Conservation (phyloP, 2,329 filamentous ascomycete genomes). For the Shiraia sp. region DNA sequence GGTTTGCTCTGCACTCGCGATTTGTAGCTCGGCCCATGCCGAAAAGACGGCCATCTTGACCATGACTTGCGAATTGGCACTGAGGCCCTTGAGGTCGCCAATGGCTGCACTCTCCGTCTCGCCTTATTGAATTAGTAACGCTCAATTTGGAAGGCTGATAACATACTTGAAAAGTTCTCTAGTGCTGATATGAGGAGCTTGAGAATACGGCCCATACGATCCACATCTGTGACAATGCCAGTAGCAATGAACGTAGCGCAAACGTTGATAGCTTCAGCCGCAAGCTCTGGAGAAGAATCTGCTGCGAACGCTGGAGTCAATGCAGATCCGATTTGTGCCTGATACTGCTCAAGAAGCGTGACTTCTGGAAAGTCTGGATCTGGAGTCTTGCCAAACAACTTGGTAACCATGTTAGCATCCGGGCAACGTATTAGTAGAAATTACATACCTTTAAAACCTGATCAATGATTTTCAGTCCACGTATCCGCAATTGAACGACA, state of each 20-base stretch:
- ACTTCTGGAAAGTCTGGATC: slow-evolving; percentile 98
- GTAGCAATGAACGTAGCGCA: slow-evolving; percentile 98
- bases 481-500: slow-evolving; percentile 85
- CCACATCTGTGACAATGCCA: slow-evolving; percentile 94
- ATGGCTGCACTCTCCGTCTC: slow-evolving; percentile 83
- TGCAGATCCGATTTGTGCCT: slow-evolving; percentile 96
- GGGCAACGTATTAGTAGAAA: background rate
- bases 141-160: no score
- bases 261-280: slow-evolving; percentile 93
- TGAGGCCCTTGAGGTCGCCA: slow-evolving; percentile 88
- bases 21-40: slow-evolving; percentile 95
- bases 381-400: slow-evolving; percentile 90
- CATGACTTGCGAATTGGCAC: slow-evolving; percentile 97
- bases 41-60: slow-evolving; percentile 97
- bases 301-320: slow-evolving; percentile 93
- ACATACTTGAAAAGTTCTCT: slow-evolving; percentile 80
- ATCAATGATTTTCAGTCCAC: slow-evolving; percentile 91
- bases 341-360: slow-evolving; percentile 94
- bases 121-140: slow-evolving; percentile 40
- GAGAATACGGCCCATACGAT: slow-evolving; percentile 97
- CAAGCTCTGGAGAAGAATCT: slow-evolving; percentile 93
- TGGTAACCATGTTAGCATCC: slow-evolving; percentile 6
- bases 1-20: slow-evolving; percentile 87
- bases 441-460: slow-evolving; percentile 72
- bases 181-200: slow-evolving; percentile 89